phyloP scores from a whole-genome alignment of 2,329 filamentous ascomycete genomes.

The Colletotrichum godetiae region DNA sequence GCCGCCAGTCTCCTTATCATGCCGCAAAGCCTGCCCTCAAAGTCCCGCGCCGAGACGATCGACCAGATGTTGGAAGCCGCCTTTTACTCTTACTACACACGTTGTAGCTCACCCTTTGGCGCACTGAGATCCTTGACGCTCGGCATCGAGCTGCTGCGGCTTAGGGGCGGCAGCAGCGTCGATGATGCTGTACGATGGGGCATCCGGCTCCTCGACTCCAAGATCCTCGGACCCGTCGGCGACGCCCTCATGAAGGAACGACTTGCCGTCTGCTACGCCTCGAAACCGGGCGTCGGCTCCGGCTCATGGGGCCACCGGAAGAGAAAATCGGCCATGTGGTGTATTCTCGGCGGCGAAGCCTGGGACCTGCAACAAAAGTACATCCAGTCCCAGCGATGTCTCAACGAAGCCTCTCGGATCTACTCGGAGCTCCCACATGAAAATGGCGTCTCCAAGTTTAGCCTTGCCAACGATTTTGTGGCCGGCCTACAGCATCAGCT shows the following conservation, averaged over 20 bases:
- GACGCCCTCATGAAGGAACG: slow-evolving; percentile 89
- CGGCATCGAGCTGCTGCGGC: slow-evolving; percentile 82
- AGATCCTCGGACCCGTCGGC: slow-evolving; percentile 78
- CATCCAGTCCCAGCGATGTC: slow-evolving; percentile 80
- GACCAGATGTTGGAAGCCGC: slow-evolving; percentile 91
- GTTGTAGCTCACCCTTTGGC: slow-evolving; percentile 83
- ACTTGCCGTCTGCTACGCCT: slow-evolving; percentile 84
- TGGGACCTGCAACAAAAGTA: slow-evolving; percentile 85
- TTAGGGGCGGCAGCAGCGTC: slow-evolving; percentile 81
- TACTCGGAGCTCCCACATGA: slow-evolving; percentile 63
- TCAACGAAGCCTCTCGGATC: slow-evolving; percentile 74
- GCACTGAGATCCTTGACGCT: slow-evolving; percentile 82
- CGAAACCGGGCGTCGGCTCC: slow-evolving; percentile 71
- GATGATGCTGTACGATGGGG: slow-evolving; percentile 93
- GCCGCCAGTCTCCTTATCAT: slow-evolving; percentile 85
- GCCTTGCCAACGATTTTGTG: slow-evolving; percentile 63
- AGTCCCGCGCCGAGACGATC: slow-evolving; percentile 82
- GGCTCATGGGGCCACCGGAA: slow-evolving; percentile 77
- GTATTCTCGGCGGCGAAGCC: slow-evolving; percentile 81
- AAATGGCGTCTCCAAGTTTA: slow-evolving; percentile 64
- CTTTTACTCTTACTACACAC: slow-evolving; percentile 90
- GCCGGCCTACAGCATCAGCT: slow-evolving; percentile 61
- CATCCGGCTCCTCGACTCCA: slow-evolving; percentile 81
- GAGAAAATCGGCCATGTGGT: slow-evolving; percentile 92
- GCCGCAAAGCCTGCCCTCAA: slow-evolving; percentile 77